A percentile compares a stretch with the other conserved stretches of the same genome.
These are phyloP conservation scores for Candida parachauliodes DNA, from an alignment of 805 yeast species.

Conservation along the genomic window DNA sequence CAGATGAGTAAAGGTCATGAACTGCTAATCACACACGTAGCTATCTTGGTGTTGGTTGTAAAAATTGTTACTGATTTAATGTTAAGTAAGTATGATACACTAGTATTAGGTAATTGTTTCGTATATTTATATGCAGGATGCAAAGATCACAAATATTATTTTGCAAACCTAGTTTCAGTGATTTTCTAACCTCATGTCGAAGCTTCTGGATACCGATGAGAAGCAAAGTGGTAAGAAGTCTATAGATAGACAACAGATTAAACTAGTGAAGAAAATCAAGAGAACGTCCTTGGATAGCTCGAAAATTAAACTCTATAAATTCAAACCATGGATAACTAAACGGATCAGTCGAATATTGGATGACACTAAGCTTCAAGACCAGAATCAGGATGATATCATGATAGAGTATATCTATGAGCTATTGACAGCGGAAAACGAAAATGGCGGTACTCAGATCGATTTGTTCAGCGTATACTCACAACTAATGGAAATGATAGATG, in stretches of 20 bases:
- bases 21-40: too few species aligned
- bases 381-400: constrained; percentile 50
- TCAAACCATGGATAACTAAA: constrained; percentile 38
- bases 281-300: neutral
- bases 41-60: too few species aligned
- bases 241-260: neutral
- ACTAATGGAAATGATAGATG: constrained; percentile 43
- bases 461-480: constrained; percentile 42
- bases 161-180: too few species aligned
- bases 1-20: too few species aligned
- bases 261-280: constrained; percentile 17
- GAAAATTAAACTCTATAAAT: constrained; percentile 36
- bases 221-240: neutral
- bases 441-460: constrained; percentile 12
- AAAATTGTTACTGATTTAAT: too few species aligned
- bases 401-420: constrained; percentile 45
- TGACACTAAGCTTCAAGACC: constrained; percentile 16
- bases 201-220: too few species aligned
- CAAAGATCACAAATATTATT: too few species aligned
- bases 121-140: too few species aligned
- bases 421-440: constrained; percentile 25
- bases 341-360: constrained; percentile 23
- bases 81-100: too few species aligned
- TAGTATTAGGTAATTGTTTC: too few species aligned
- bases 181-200: too few species aligned